Percentiles rank a stretch among this genome's conserved stretches.
Evolutionary conservation across 768 basidiomycete species (phyloP).

Genomic region (Suillus variegatus): DNA sequence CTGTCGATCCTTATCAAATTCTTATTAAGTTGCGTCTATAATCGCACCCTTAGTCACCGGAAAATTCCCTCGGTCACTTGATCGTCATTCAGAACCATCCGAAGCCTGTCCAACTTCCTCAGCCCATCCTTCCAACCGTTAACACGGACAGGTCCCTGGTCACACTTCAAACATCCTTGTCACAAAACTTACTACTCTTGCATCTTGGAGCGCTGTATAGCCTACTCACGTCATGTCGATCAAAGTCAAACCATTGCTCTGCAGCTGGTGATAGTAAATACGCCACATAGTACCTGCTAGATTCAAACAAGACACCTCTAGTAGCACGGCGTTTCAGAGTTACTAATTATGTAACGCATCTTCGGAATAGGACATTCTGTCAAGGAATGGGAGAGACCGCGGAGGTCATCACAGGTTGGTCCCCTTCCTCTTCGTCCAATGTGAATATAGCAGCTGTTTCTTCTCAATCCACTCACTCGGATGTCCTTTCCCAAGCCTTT

Average conservation of each 20-base stretch:
- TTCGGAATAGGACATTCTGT: conserved; percentile 1
- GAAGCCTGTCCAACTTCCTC: no score
- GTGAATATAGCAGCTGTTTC: neutral
- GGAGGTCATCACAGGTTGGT: neutral
- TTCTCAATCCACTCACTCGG: neutral
- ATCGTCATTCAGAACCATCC: no score
- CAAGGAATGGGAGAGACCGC: conserved; percentile 3
- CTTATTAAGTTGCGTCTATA: neutral
- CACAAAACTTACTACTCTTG: no score
- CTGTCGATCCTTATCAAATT: neutral
- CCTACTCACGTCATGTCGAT: neutral
- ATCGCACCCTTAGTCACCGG: neutral
- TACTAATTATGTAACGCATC: conserved; percentile 1
- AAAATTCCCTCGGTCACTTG: neutral
- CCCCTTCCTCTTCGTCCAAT: neutral
- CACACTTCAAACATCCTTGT: no score
- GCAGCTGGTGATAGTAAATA: neutral
- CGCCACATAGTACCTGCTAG: neutral
- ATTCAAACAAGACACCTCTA: neutral
- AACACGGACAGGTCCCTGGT: no score
- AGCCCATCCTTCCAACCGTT: no score
- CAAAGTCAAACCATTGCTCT: neutral
- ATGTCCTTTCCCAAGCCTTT: neutral
- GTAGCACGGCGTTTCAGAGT: neutral
- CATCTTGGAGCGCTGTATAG: neutral